These are phyloP conservation scores for Thelonectria discophora DNA, from an alignment of 2,329 filamentous ascomycete species.

Conservation along the genomic window DNA sequence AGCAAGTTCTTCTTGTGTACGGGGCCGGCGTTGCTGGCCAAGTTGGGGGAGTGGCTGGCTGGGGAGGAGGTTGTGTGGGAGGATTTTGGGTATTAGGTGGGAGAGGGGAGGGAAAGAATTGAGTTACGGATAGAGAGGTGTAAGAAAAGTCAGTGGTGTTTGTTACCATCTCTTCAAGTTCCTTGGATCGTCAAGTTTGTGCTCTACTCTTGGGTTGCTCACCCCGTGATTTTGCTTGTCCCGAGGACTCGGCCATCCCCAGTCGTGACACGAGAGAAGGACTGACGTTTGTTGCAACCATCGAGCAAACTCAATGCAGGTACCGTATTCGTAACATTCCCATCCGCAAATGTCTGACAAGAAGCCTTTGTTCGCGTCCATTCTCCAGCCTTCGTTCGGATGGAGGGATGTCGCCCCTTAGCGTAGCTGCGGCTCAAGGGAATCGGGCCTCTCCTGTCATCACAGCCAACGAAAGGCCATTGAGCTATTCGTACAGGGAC, in stretches of 20 bases:
- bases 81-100: slow-evolving; percentile 65
- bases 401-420: not conserved
- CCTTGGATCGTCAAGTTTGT: no score
- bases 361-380: not conserved
- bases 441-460: not conserved
- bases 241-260: no score
- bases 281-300: no score
- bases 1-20: slow-evolving; percentile 64
- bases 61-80: slow-evolving; percentile 65
- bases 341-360: not conserved
- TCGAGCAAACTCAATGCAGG: no score
- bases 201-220: no score
- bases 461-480: not conserved
- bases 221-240: no score
- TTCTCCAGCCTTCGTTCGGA: not conserved
- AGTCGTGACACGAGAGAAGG: no score
- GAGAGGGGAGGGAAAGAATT: not conserved
- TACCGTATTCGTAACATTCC: no score
- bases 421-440: not conserved
- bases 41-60: slow-evolving; percentile 60
- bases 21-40: slow-evolving; percentile 52
- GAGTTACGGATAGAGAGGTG: no score
- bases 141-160: not conserved
- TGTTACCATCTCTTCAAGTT: no score
- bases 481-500: no score